Conservation (phyloP, 805 yeast species). For the Ogataea populi-albae region DNA sequence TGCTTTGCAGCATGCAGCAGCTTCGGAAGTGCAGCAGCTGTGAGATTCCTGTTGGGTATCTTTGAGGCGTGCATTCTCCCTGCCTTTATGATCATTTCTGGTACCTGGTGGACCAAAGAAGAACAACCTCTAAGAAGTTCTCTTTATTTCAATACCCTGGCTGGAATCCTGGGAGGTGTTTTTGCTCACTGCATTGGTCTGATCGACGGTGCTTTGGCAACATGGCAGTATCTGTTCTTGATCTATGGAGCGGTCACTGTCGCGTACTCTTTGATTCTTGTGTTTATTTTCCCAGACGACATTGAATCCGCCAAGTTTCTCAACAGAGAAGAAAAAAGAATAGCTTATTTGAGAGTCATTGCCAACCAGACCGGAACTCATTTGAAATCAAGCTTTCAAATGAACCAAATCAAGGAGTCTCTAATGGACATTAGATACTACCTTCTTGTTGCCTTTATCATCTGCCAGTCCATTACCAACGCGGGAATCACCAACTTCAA, state of each 20-base stretch:
- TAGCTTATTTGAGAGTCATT: constrained; percentile 41
- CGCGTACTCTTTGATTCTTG: constrained; percentile 29
- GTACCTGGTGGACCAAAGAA: constrained; percentile 49
- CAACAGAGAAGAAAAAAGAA: constrained; percentile 44
- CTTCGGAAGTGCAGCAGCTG: constrained; percentile 40
- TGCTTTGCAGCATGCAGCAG: constrained; percentile 40
- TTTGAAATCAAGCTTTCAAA: constrained; percentile 36
- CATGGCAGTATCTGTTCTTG: constrained; percentile 51
- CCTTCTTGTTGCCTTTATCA: constrained; percentile 25
- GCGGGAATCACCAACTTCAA: constrained; percentile 31
- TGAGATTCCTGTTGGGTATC: constrained; percentile 47
- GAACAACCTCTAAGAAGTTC: constrained; percentile 42
- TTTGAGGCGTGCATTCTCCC: constrained; percentile 53
- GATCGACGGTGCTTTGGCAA: constrained; percentile 21
- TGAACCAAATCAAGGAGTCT: constrained; percentile 41
- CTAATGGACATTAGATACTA: constrained; percentile 40
- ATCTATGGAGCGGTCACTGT: constrained; percentile 53
- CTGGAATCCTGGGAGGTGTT: constrained; percentile 28
- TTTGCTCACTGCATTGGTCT: constrained; percentile 29
- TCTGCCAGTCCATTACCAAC: constrained; percentile 10
- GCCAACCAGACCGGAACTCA: constrained; percentile 39
- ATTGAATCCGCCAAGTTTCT: constrained; percentile 47
- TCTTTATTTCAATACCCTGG: constrained; percentile 42
- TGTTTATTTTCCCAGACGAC: constrained; percentile 46
- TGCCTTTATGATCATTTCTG: constrained; percentile 46